phyloP scores from a whole-genome alignment of 495 filamentous ascomycete genomes.

The Physcia stellaris region DNA sequence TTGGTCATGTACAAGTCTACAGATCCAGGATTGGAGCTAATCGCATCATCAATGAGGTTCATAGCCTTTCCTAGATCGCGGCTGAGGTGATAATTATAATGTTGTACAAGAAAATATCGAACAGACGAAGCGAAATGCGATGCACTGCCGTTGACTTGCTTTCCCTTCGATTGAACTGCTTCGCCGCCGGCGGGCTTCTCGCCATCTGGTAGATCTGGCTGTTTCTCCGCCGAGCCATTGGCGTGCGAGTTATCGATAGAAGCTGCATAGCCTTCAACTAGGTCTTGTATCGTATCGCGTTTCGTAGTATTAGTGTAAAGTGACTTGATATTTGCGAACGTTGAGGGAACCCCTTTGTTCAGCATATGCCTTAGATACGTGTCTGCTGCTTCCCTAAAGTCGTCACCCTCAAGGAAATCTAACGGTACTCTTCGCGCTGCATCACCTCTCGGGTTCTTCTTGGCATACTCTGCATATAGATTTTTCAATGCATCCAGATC shows the following conservation, averaged over 20 bases:
- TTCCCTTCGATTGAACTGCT: too few relatives aligned
- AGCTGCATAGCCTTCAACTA: conserved; percentile 68
- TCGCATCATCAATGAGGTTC: conserved; percentile 66
- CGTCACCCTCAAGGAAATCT: conserved; percentile 75
- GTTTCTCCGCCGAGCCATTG: conserved; percentile 32
- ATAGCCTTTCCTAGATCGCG: conserved; percentile 71
- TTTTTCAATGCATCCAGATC: conserved; percentile 52
- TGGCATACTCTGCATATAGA: conserved; percentile 69
- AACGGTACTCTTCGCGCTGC: conserved; percentile 76
- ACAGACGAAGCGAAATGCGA: conserved; percentile 62
- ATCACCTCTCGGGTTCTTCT: conserved; percentile 70
- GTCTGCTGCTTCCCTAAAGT: conserved; percentile 69
- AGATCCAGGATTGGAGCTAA: conserved; percentile 59
- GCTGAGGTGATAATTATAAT: conserved; percentile 86
- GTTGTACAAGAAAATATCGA: conserved; percentile 87
- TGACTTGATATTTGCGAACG: conserved; percentile 90
- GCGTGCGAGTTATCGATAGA: conserved; percentile 26
- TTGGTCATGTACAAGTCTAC: conserved; percentile 93
- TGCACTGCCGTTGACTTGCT: conserved; percentile 40
- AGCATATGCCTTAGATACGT: conserved; percentile 76
- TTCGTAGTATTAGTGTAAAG: conserved; percentile 69
- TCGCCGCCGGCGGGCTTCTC: conserved; percentile 18
- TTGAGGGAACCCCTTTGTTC: conserved; percentile 88
- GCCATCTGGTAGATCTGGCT: too few relatives aligned
- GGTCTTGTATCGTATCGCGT: conserved; percentile 53